A percentile compares a stretch with the other conserved stretches of the same genome.
Evolutionary conservation across 2,329 filamentous ascomycete genomes (phyloP).

Genomic region (Coniochaeta hoffmannii): DNA sequence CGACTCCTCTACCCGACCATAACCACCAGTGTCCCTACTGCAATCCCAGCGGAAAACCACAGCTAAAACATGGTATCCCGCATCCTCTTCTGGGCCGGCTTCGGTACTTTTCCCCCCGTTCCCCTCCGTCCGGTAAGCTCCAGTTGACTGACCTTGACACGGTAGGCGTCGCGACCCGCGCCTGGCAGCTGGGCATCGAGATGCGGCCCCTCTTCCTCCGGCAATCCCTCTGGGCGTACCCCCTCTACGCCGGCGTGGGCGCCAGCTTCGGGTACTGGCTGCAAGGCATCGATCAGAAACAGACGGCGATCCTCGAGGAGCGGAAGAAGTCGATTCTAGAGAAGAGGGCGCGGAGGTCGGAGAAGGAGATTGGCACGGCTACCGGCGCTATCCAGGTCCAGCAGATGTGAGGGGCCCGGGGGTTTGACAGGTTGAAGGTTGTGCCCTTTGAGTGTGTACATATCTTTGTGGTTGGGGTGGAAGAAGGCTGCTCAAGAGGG

Average conservation of each 20-base stretch:
- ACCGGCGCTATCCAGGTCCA: neutral
- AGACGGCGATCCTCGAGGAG: slow-evolving; percentile 68
- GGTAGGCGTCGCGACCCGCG: slow-evolving; percentile 78
- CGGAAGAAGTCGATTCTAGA: slow-evolving; percentile 76
- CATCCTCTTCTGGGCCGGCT: slow-evolving; percentile 79
- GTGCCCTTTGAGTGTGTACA: neutral
- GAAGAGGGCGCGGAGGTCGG: slow-evolving; percentile 76
- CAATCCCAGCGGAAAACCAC: neutral
- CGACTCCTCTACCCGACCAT: neutral
- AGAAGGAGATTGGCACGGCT: slow-evolving; percentile 44
- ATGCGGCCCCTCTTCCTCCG: slow-evolving; percentile 91
- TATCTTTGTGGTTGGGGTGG: neutral
- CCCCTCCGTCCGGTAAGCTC: slow-evolving; percentile 7
- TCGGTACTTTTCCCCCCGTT: slow-evolving; percentile 54
- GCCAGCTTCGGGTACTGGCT: slow-evolving; percentile 97
- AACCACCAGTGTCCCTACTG: neutral
- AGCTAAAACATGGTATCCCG: slow-evolving; percentile 44
- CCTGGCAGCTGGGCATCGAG: slow-evolving; percentile 97
- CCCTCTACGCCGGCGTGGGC: slow-evolving; percentile 76
- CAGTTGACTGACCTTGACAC: neutral
- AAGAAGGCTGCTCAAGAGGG: neutral
- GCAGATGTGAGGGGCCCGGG: neutral
- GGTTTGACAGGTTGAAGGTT: neutral
- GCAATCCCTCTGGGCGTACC: slow-evolving; percentile 83
- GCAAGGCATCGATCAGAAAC: slow-evolving; percentile 78